Evolutionary conservation across 371 early-diverging fungal species (phyloP).

Genomic region (Apophysomyces variabilis): DNA sequence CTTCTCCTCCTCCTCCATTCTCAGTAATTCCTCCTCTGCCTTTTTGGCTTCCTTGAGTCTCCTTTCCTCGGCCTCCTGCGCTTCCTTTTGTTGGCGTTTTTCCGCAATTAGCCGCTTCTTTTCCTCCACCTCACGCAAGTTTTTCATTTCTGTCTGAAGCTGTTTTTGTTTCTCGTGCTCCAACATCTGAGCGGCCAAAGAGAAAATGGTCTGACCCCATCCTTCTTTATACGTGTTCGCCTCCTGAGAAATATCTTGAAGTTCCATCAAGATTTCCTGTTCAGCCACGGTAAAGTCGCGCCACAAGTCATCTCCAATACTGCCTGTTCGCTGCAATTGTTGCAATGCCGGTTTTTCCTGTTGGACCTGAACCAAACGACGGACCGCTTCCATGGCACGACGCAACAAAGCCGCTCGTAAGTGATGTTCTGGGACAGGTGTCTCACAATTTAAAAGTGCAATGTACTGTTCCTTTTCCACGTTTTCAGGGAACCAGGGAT

Average conservation of each 20-base stretch:
- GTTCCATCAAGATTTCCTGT: conserved; percentile 81
- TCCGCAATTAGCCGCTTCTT: conserved; percentile 28
- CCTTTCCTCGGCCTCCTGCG: conserved; percentile 18
- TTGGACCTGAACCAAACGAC: conserved; percentile 74
- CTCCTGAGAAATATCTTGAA: conserved; percentile 81
- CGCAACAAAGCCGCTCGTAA: conserved; percentile 81
- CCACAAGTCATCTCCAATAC: conserved; percentile 90
- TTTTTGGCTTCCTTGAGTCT: conserved; percentile 30
- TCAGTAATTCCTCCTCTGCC: conserved; percentile 29
- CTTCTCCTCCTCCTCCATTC: conserved; percentile 24
- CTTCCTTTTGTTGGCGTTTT: conserved; percentile 17
- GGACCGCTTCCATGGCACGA: conserved; percentile 86
- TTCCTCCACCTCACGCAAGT: conserved; percentile 49
- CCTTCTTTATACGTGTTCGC: conserved; percentile 81
- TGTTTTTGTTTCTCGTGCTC: conserved; percentile 63
- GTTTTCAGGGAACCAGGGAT: conserved; percentile 78
- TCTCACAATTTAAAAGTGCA: conserved; percentile 65
- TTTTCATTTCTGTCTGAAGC: conserved; percentile 49
- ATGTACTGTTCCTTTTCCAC: conserved; percentile 74
- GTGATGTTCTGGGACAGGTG: conserved; percentile 63
- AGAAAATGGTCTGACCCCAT: conserved; percentile 88
- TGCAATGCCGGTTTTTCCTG: conserved; percentile 86
- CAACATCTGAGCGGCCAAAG: conserved; percentile 82
- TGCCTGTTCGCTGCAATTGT: conserved; percentile 80
- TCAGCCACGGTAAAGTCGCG: conserved; percentile 82